Percentiles rank a stretch among this genome's conserved stretches.
phyloP scores from a whole-genome alignment of 1,139 yeast species.

The Blastobotrys buckinghamii region DNA sequence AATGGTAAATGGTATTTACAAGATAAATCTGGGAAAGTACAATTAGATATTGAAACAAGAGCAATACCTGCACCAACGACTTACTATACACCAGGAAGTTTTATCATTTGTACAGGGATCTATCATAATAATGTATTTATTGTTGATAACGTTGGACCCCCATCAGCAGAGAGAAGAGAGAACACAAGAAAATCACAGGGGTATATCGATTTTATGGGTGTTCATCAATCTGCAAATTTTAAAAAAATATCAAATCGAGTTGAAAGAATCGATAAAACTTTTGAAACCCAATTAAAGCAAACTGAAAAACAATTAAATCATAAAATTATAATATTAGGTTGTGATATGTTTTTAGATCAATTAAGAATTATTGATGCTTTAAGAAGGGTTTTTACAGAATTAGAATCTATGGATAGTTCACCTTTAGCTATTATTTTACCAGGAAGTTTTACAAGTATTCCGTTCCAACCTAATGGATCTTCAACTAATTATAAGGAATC shows the following conservation, averaged over 20 bases:
- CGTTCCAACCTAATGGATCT: conserved; percentile 48
- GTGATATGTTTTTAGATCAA: conserved; percentile 64
- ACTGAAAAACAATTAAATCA: conserved; percentile 59
- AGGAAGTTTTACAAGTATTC: conserved; percentile 67
- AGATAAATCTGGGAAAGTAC: conserved; percentile 76
- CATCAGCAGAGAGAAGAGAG: conserved; percentile 77
- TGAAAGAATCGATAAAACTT: conserved; percentile 52
- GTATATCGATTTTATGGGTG: conserved; percentile 70
- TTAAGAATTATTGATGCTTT: conserved; percentile 53
- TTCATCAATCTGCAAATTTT: conserved; percentile 39
- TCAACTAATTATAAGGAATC: conserved; percentile 55
- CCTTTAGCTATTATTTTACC: conserved; percentile 58
- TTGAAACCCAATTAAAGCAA: conserved; percentile 48
- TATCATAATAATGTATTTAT: conserved; percentile 65
- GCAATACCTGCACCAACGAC: conserved; percentile 61
- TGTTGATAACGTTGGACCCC: conserved; percentile 76
- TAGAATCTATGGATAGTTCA: conserved; percentile 38
- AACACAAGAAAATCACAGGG: conserved; percentile 66
- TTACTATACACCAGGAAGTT: conserved; percentile 74
- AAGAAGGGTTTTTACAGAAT: conserved; percentile 47
- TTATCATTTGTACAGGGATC: conserved; percentile 79
- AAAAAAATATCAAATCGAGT: conserved; percentile 18
- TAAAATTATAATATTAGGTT: conserved; percentile 63
- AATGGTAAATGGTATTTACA: conserved; percentile 71
- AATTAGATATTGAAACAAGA: conserved; percentile 48